These are phyloP conservation scores for Pyrenula aspistea DNA, from an alignment of 495 filamentous ascomycete species.

Conservation along the genomic window DNA sequence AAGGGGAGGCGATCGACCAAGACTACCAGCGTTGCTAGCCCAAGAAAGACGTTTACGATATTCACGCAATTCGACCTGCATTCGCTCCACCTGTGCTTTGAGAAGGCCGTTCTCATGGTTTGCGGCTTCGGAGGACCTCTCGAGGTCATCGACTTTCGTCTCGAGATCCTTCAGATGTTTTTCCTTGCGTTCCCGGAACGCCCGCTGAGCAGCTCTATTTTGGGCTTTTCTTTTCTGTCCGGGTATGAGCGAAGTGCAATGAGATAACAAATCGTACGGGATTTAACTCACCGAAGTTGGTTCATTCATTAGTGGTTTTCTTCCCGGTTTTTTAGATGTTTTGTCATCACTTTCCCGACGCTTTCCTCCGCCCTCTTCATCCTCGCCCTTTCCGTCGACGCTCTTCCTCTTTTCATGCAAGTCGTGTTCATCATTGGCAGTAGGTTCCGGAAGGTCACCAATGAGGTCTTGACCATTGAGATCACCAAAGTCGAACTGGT, in stretches of 20 bases:
- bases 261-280: not conserved
- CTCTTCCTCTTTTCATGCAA: constrained; percentile 69
- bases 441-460: constrained; percentile 52
- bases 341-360: constrained; percentile 68
- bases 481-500: constrained; percentile 48
- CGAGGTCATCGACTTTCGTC: constrained; percentile 84
- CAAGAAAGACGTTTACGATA: constrained; percentile 77
- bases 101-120: constrained; percentile 80
- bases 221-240: constrained; percentile 93
- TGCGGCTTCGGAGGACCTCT: constrained; percentile 69
- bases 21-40: constrained; percentile 32
- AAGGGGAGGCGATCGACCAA: constrained; percentile 32
- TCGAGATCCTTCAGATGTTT: constrained; percentile 94
- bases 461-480: constrained; percentile 57
- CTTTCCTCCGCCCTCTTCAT: constrained; percentile 62
- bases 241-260: constrained; percentile 19
- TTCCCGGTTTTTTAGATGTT: constrained; percentile 82
- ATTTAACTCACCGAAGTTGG: constrained; percentile 71
- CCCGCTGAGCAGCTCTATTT: constrained; percentile 90
- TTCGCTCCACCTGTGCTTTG: constrained; percentile 72
- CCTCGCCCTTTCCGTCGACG: constrained; percentile 56
- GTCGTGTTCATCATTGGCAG: constrained; percentile 38
- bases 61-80: constrained; percentile 75
- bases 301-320: constrained; percentile 91
- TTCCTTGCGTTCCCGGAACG: constrained; percentile 96